Conservation (phyloP, 768 basidiomycete species). For the Termitomyces sp. region DNA sequence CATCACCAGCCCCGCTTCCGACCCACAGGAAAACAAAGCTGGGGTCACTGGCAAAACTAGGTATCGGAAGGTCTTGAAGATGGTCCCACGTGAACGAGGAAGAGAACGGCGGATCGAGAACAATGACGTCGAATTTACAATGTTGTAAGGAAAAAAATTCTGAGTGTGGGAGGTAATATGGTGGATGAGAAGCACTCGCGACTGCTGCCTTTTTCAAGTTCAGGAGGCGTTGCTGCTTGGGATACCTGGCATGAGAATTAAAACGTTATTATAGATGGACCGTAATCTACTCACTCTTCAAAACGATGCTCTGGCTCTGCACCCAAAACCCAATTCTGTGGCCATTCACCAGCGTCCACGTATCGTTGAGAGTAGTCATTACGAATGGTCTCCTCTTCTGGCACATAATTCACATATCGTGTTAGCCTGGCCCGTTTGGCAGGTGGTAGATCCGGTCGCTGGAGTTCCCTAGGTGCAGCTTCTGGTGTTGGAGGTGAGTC, state of each 20-base stretch:
- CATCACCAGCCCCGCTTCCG: conserved; percentile 84
- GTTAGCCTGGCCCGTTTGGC: conserved; percentile 68
- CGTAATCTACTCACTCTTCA: conserved; percentile 71
- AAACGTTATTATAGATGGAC: not conserved
- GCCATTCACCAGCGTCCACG: conserved; percentile 89
- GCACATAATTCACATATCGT: conserved; percentile 77
- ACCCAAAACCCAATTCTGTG: conserved; percentile 90
- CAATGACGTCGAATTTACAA: conserved; percentile 84
- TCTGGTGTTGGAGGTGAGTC: conserved; percentile 44
- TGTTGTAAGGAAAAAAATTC: conserved; percentile 52
- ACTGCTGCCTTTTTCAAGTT: conserved; percentile 80
- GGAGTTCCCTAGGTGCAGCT: conserved; percentile 26
- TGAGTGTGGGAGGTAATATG: conserved; percentile 64
- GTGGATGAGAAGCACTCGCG: conserved; percentile 60
- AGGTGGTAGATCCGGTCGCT: conserved; percentile 44
- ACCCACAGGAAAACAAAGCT: conserved; percentile 97
- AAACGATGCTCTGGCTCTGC: conserved; percentile 86
- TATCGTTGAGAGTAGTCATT: conserved; percentile 93
- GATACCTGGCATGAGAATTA: conserved; percentile 58
- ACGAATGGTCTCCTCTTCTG: conserved; percentile 93
- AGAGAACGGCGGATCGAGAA: conserved; percentile 87
- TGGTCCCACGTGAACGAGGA: conserved; percentile 85
- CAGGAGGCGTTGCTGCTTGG: conserved; percentile 85
- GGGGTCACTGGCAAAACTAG: conserved; percentile 82
- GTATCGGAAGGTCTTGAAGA: conserved; percentile 76